Conservation (phyloP, 2,329 filamentous ascomycete genomes). For the Trichoderma atrobrunneum region DNA sequence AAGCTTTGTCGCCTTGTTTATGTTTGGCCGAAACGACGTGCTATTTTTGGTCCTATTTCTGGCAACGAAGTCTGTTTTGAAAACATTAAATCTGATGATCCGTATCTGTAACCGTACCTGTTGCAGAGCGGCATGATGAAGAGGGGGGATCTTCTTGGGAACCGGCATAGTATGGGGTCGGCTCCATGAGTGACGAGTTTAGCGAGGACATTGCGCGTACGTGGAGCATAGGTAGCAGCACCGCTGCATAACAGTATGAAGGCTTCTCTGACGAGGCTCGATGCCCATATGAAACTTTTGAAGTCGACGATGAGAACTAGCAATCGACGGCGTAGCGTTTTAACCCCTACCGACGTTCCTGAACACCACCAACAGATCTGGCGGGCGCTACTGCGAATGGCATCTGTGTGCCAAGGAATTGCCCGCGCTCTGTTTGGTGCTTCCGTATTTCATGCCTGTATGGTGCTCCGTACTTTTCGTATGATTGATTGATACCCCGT, state of each 20-base stretch:
- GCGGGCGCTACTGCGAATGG: background rate
- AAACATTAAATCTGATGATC: background rate
- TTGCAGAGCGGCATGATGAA: background rate
- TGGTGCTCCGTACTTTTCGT: background rate
- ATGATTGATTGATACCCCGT: background rate
- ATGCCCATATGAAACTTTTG: background rate
- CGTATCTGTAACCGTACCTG: background rate
- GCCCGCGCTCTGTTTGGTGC: background rate
- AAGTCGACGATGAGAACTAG: background rate
- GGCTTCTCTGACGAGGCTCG: background rate
- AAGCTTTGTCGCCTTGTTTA: constrained; percentile 7
- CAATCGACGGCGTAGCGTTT: background rate
- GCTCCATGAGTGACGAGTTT: background rate
- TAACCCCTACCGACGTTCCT: background rate
- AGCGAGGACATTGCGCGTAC: background rate
- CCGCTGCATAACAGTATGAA: background rate
- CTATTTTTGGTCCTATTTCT: background rate
- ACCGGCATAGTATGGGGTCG: background rate
- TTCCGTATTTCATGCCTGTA: background rate
- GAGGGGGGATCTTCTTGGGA: background rate
- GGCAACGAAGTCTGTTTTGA: background rate
- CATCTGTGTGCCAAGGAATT: background rate
- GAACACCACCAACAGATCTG: constrained; percentile 6
- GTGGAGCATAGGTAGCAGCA: background rate
- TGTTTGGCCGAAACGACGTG: background rate